These are phyloP conservation scores for Salvia sclarea DNA, from an alignment of 305 asterid genomes.

Conservation along the genomic window DNA sequence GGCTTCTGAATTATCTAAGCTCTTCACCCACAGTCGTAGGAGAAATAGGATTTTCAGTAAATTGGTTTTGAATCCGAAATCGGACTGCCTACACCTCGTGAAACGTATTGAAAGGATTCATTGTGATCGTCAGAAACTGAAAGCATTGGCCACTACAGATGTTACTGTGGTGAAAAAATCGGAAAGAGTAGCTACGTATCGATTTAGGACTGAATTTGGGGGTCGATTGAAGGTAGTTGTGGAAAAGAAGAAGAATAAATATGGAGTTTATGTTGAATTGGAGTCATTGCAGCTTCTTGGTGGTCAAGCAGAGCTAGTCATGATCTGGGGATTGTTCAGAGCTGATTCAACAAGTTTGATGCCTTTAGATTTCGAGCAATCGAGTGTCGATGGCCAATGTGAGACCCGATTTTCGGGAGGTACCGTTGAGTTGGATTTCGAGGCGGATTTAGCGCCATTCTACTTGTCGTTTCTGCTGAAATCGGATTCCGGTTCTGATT, in stretches of 20 bases:
- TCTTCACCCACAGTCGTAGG: slow-evolving; percentile 31
- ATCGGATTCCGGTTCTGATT: slow-evolving; percentile 38
- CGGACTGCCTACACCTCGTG: slow-evolving; percentile 14
- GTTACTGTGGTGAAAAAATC: slow-evolving; percentile 45
- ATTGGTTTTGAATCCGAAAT: slow-evolving; percentile 33
- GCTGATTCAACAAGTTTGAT: slow-evolving; percentile 54
- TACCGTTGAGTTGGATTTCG: slow-evolving; percentile 64
- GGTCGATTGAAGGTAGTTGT: slow-evolving; percentile 67
- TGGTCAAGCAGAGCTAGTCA: slow-evolving; percentile 39
- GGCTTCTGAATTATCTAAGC: slow-evolving; percentile 38
- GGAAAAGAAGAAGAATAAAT: slow-evolving; percentile 45
- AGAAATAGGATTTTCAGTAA: slow-evolving; percentile 34
- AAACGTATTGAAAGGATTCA: slow-evolving; percentile 35
- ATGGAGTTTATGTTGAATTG: slow-evolving; percentile 53
- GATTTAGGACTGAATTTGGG: slow-evolving; percentile 65
- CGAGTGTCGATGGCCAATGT: slow-evolving; percentile 36
- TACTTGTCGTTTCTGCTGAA: slow-evolving; percentile 63
- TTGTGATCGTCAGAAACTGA: slow-evolving; percentile 34
- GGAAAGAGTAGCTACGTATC: slow-evolving; percentile 48
- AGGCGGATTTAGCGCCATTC: slow-evolving; percentile 63
- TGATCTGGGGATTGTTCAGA: slow-evolving; percentile 74
- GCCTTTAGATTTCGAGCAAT: slow-evolving; percentile 46
- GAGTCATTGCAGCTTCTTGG: slow-evolving; percentile 42
- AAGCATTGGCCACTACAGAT: slow-evolving; percentile 47
- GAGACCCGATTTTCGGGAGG: slow-evolving; percentile 57